Conservation (phyloP, 2,329 filamentous ascomycete species). For the Fusarium bactridioides region DNA sequence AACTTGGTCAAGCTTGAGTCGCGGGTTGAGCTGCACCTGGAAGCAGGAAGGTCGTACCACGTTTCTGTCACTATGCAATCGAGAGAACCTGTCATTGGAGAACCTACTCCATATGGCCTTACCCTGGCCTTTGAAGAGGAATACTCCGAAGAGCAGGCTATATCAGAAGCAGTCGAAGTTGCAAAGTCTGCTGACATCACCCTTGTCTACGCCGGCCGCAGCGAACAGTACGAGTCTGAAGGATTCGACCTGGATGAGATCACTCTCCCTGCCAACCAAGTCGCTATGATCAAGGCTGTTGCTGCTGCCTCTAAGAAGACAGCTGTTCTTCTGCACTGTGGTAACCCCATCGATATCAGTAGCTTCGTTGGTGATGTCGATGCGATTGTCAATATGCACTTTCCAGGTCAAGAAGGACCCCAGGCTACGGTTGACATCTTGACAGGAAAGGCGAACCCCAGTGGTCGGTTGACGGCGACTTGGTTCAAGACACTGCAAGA, state of each 20-base stretch:
- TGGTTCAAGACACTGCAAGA: not conserved
- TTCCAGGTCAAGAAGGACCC: not conserved
- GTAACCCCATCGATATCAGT: not conserved
- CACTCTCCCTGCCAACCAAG: not conserved
- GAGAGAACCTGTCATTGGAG: not conserved
- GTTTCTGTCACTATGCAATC: not conserved
- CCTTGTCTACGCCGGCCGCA: not conserved
- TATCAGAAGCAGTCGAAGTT: not conserved
- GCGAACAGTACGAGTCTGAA: not conserved
- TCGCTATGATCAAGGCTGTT: not conserved
- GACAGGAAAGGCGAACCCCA: not conserved
- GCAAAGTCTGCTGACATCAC: not conserved
- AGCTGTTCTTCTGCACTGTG: not conserved
- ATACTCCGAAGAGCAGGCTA: not conserved
- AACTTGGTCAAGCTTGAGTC: not conserved
- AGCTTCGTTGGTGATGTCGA: not conserved
- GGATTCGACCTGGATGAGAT: not conserved
- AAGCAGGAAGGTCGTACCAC: not conserved
- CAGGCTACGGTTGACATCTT: not conserved
- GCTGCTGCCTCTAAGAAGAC: not conserved
- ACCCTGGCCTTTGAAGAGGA: not conserved
- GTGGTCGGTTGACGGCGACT: not conserved
- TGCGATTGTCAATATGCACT: not conserved
- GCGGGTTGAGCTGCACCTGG: accelerated
- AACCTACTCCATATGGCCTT: not conserved